Percentiles rank a stretch among this genome's conserved stretches.
Conservation (phyloP, 257 asterid genomes). For the Ligustrum vulgare region DNA sequence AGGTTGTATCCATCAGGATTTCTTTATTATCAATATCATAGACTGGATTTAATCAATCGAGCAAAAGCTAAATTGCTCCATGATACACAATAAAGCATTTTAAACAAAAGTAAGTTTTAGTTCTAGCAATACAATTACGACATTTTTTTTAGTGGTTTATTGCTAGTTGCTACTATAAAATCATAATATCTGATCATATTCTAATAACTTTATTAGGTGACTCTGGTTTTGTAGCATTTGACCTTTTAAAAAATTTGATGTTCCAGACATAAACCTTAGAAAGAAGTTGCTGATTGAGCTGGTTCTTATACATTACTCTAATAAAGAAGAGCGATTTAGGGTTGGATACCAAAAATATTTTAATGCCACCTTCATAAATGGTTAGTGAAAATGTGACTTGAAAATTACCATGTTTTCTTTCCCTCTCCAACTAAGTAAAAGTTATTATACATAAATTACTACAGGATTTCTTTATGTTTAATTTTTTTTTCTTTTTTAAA, state of each 20-base stretch:
- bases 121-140: not conserved
- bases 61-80: not conserved
- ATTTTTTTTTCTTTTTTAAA: not conserved
- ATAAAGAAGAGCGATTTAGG: not conserved
- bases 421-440: not conserved
- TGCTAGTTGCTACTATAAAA: not conserved
- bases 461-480: conserved; percentile 1
- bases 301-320: not conserved
- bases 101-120: not conserved
- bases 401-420: not conserved
- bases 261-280: not conserved
- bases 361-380: not conserved
- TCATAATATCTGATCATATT: not conserved
- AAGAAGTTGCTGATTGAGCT: not conserved
- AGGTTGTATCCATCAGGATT: not conserved
- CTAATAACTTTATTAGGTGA: not conserved
- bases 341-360: not conserved
- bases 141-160: not conserved
- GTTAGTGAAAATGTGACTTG: not conserved
- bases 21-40: not conserved
- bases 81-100: not conserved
- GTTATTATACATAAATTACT: not conserved
- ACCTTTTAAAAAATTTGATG: not conserved
- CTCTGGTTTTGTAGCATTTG: not conserved
- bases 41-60: not conserved